phyloP scores from a whole-genome alignment of 1,139 yeast genomes.

The Nakaseomyces sp. region DNA sequence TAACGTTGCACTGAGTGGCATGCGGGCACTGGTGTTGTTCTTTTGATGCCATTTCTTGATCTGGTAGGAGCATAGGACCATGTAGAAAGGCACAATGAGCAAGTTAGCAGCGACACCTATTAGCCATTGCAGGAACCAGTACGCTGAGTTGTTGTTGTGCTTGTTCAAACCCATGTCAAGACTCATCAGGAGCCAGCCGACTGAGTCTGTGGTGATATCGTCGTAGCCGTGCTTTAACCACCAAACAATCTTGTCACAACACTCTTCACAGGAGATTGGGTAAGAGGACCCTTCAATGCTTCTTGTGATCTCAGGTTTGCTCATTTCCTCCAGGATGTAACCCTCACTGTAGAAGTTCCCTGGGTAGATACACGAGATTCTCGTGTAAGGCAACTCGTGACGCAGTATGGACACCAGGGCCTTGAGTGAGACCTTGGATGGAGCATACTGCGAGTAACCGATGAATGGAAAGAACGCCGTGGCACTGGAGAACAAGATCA shows the following conservation, averaged over 20 bases:
- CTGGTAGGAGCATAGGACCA: constrained; percentile 45
- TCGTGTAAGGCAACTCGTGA: constrained; percentile 63
- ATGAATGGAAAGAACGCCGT: constrained; percentile 79
- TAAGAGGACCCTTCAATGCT: constrained; percentile 76
- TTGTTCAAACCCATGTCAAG: constrained; percentile 51
- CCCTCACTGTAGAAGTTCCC: constrained; percentile 93
- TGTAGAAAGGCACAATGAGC: constrained; percentile 57
- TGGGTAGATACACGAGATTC: constrained; percentile 62
- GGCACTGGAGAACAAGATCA: constrained; percentile 72
- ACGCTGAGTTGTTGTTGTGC: constrained; percentile 49
- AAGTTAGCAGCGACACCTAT: constrained; percentile 28
- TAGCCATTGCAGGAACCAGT: constrained; percentile 45
- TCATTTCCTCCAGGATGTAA: constrained; percentile 63
- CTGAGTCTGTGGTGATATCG: constrained; percentile 69
- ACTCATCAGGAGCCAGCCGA: constrained; percentile 75
- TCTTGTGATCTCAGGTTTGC: constrained; percentile 80
- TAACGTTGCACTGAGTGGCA: not conserved
- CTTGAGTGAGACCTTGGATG: constrained; percentile 74
- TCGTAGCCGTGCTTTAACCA: constrained; percentile 59
- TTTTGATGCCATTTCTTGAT: constrained; percentile 36
- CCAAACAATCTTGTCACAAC: constrained; percentile 54
- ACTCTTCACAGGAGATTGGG: constrained; percentile 58
- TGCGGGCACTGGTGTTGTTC: not conserved
- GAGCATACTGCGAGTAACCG: constrained; percentile 88
- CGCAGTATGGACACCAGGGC: constrained; percentile 67